Evolutionary conservation across 768 basidiomycete genomes (phyloP), one percentile per base, ranked within the genome.

Genomic region (Epithele typhae): DNA sequence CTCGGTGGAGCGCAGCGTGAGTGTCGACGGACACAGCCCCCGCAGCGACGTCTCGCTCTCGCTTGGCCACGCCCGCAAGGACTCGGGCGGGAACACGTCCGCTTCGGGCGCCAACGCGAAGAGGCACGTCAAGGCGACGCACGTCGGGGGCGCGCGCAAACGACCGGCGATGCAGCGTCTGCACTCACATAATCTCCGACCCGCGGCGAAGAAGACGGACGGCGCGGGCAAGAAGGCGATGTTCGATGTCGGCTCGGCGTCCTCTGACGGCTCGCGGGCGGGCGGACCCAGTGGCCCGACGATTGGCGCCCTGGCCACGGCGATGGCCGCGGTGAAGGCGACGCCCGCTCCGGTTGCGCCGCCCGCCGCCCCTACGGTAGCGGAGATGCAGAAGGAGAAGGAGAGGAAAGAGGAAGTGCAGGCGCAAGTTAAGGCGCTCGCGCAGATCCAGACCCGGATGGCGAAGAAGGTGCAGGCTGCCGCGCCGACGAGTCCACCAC

Each of bases 221-320:
- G 27, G 27, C 27, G 27, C 7, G 27, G 14, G 8, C 8, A 30
- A 30, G 27, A 14, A 30, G 35, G 59, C 68, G 11, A 67, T 68
- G 56, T 81, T 84, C 49, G 78, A 79, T 53, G 74, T 84, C 45
- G 81, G 80, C 2, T 82, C 81, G 15, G 68, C 72, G 48, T 80
- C 79, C 32, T 79, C 80, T 43, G 75, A 74, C 38, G 77, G 76
- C 12, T 60, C 61, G 1, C 51, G 49, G 14, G 34, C 48, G 27
- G 34, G 25, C 35, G 1, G 25, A 12, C 27, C 27, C 22, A 40
- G 33, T 7, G 41, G 43, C 21, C 37, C 43, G 23, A 47, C 55
- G 15, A 65, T 62, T n/a, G n/a, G 62, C 60, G 41, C 67, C 66
- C 62, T 68, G 37, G 25, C 15, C 17, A 30, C 10, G 19, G 37